Conservation (phyloP, 202 grass and related monocot genomes). For the Eragrostis tef region DNA sequence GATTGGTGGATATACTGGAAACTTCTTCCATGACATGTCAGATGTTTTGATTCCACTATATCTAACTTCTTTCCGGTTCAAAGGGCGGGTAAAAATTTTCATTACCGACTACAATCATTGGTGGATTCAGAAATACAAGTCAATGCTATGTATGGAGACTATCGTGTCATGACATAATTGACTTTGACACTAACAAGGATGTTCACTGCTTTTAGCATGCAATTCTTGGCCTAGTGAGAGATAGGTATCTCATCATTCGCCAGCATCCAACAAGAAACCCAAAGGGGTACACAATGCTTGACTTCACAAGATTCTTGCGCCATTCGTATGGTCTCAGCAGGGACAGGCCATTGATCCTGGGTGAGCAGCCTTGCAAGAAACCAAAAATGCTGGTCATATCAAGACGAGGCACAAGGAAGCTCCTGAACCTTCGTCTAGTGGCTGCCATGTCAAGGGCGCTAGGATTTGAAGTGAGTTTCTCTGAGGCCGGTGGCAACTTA, state of each 20-base stretch:
- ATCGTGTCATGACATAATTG: slow-evolving; percentile 48
- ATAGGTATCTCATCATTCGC: slow-evolving; percentile 61
- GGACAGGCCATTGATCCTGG: slow-evolving; percentile 42
- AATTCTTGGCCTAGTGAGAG: slow-evolving; percentile 60
- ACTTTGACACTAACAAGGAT: slow-evolving; percentile 59
- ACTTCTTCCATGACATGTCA: slow-evolving; percentile 75
- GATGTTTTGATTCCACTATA: slow-evolving; percentile 70
- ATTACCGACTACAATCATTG: slow-evolving; percentile 55
- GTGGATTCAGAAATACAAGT: slow-evolving; percentile 72
- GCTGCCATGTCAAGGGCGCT: slow-evolving; percentile 42
- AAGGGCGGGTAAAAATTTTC: slow-evolving; percentile 60
- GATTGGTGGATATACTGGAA: slow-evolving; percentile 62
- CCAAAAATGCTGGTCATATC: slow-evolving; percentile 70
- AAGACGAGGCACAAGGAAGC: slow-evolving; percentile 61
- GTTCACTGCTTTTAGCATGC: slow-evolving; percentile 66
- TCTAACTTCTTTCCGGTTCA: slow-evolving; percentile 59
- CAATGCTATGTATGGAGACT: slow-evolving; percentile 51
- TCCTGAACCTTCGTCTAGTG: slow-evolving; percentile 53
- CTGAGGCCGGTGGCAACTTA: slow-evolving; percentile 55
- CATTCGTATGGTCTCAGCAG: slow-evolving; percentile 53
- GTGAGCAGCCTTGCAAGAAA: slow-evolving; percentile 49
- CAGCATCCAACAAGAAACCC: slow-evolving; percentile 58
- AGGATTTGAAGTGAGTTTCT: slow-evolving; percentile 63
- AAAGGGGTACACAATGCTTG: slow-evolving; percentile 55
- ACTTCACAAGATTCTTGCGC: slow-evolving; percentile 70